These are phyloP conservation scores for Yamadazyma diddensiae DNA, from an alignment of 1,139 yeast genomes.

Conservation along the genomic window DNA sequence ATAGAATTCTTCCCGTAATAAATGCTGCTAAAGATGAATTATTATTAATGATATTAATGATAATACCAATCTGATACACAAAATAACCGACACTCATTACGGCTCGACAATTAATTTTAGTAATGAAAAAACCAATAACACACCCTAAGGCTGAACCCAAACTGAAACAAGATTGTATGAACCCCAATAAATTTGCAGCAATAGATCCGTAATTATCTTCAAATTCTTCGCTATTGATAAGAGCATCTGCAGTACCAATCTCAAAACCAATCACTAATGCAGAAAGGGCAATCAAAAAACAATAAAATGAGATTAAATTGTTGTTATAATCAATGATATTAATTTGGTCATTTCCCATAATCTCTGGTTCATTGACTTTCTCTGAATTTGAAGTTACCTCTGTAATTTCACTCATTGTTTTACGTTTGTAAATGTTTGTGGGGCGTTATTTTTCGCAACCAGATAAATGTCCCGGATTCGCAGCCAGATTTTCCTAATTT, in stretches of 20 bases:
- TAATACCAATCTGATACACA: constrained; percentile 9
- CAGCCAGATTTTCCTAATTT: constrained; percentile 2
- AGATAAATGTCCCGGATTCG: constrained; percentile 1
- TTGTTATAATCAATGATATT: no score
- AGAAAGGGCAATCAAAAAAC: constrained; percentile 12
- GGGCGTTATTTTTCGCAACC: constrained; percentile 1
- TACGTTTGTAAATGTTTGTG: no score
- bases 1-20: constrained; percentile 20
- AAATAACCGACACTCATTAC: constrained; percentile 9
- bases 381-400: no score
- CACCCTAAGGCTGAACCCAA: constrained; percentile 30
- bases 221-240: constrained; percentile 16
- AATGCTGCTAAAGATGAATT: constrained; percentile 17
- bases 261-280: constrained; percentile 36
- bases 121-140: constrained; percentile 3
- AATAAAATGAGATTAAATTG: no score
- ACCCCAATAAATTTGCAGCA: constrained; percentile 15
- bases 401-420: no score
- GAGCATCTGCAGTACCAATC: constrained; percentile 29
- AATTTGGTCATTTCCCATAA: no score
- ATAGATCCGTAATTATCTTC: constrained; percentile 4
- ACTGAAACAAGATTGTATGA: constrained; percentile 25
- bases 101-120: constrained; percentile 2
- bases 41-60: constrained; percentile 9
- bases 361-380: no score